Evolutionary conservation across 805 yeast species (phyloP), one percentile per base, ranked within the genome.

Genomic region (Suhomyces kilbournensis): DNA sequence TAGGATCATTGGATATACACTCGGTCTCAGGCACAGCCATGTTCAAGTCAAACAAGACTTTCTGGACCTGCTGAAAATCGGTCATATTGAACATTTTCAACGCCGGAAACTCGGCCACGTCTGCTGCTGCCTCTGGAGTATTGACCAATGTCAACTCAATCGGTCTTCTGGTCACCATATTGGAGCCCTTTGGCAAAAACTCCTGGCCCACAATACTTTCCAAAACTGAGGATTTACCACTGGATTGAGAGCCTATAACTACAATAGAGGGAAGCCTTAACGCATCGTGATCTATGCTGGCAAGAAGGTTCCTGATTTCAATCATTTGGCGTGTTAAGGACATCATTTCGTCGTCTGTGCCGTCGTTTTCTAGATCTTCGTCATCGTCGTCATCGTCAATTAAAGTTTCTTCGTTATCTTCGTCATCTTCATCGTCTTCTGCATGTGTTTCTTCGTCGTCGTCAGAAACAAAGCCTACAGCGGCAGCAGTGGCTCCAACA

Each of bases 151-250:
- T 96, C 57, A 94, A 77, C 71, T 94, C 99, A 46, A 94, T 93
- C 1, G 99, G 99, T 61, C 99, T 81, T 68, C 98, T 82, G 0
- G 99, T 94, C 32, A 96, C 99, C 99, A 94, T 96, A 66, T 96
- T 94, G 42, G 90, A 83, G 30, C 99, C 99, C 69, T 94, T 94
- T 34, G 99, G 99, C 53, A 94, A 74, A 60, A 94, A 94, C 66
- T 94, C 97, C 60, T 89, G 96, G n/a, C 99, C 99, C 4, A 94
- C 99, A 53, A 94, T 88, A 6, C 97, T 83, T 68, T 94, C 99
- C 46, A 94, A 77, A 1, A 94, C 99, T 1, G 98, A 93, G 0
- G 97, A 90, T 68, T 94, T 94, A 44, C 99, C 99, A 43, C 97
- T 89, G 7, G 96, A 88, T 73, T 94, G 99, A 1, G 98, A 93